Base-by-base conservation (phyloP, 108 stramenopile genomes). In the Discostella pseudostelligera region DNA sequence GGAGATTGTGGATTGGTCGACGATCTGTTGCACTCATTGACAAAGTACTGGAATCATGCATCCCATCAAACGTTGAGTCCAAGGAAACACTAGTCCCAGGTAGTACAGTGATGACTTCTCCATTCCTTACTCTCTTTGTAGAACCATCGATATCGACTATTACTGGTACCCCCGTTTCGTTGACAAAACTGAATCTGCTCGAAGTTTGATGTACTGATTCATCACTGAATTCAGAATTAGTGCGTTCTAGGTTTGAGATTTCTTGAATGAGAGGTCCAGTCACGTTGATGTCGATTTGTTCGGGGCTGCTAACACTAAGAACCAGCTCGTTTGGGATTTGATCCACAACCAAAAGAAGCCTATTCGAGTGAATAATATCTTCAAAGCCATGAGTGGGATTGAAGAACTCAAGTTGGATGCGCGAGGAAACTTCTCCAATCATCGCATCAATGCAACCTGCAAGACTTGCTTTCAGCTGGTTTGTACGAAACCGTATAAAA, bases 301-400 rank as follows among this genome's bases (percentile, higher is more conserved):
- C 53, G 0, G 68, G 16, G 20, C 56, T 45, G 6, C 73, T 57
- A 10, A 73, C 21, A 17, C 50, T 22, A 69, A 79, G 54, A 56
- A 84, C 75, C 64, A 84, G 40, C 42, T 86, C 87, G 44, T 84
- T 84, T 12, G 89, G 89, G 83, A 90, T 84, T 61, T 81, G 82
- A 39, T 87, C 85, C 0, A 90, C 60, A 21, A 66, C 36, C 10
- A 81, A 22, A 8, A 42, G 44, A 0, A 87, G 19, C 21, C 49
- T 40, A 43, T 81, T 65, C 3, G 83, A 82, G 39, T 90, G 86
- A 29, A 90, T 64, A 25, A 82, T 47, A 36, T 84, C 70, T 45
- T 90, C 89, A 86, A 86, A 90, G 35, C 81, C 82, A 28, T 55
- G 60, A 19, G 74, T 62, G 13, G 83, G 60, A 54, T 87, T 83